These are phyloP conservation scores for Sideroxylon spinosum DNA, from an alignment of 179 eudicot species.

Conservation along the genomic window DNA sequence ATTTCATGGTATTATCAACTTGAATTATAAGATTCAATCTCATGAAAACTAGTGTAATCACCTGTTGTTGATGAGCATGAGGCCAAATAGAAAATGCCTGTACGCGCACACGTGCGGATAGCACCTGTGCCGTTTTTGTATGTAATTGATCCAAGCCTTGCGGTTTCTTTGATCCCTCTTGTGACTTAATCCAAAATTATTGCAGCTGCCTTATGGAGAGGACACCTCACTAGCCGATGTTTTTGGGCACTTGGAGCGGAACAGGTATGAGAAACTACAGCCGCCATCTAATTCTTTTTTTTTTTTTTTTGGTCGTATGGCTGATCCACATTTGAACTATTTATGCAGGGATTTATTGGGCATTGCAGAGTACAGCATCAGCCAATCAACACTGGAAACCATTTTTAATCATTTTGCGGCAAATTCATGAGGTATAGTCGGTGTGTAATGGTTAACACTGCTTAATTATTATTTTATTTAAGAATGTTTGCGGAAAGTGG, in stretches of 20 bases:
- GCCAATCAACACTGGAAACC: constrained; percentile 96
- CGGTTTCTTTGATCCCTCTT: constrained; percentile 3
- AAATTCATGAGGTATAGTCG: constrained; percentile 38
- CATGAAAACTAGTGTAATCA: too few species aligned
- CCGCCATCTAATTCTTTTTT: not conserved
- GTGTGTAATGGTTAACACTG: not conserved
- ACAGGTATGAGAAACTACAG: constrained; percentile 44
- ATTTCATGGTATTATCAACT: too few species aligned
- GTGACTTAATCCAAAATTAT: constrained; percentile 12
- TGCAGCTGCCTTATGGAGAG: constrained; percentile 72
- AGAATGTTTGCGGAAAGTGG: not conserved
- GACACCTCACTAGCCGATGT: constrained; percentile 84
- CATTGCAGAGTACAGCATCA: constrained; percentile 89
- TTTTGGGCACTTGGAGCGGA: constrained; percentile 86
- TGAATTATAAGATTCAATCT: too few species aligned
- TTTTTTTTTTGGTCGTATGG: constrained; percentile 9
- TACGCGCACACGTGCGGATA: not conserved
- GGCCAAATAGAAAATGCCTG: not conserved
- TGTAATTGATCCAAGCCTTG: too few species aligned
- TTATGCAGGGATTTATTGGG: constrained; percentile 55
- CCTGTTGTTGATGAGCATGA: not conserved
- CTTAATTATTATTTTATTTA: not conserved
- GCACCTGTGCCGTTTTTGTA: not conserved
- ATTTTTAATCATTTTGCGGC: constrained; percentile 96
- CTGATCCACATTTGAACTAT: constrained; percentile 8